A percentile compares a stretch with the other conserved stretches of the same genome.
phyloP scores from a whole-genome alignment of 768 basidiomycete species.

The Russula ochroleuca region DNA sequence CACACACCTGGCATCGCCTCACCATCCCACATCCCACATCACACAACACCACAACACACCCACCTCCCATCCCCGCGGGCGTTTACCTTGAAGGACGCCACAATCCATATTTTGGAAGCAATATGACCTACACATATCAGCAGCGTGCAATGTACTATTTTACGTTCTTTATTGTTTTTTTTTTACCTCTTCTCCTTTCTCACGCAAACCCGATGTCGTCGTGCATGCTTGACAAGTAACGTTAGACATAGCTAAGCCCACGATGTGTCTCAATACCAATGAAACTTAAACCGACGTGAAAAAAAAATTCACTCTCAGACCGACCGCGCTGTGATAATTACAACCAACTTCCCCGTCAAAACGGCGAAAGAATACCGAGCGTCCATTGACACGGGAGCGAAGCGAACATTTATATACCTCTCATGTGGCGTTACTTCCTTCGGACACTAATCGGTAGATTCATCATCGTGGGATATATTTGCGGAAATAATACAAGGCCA shows the following conservation, averaged over 20 bases:
- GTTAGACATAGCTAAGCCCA: slow-evolving; percentile 1
- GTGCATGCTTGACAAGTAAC: slow-evolving; percentile 12
- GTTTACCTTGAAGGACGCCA: slow-evolving; percentile 8
- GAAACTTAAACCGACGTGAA: slow-evolving; percentile 6
- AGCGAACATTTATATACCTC: background rate
- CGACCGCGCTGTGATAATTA: background rate
- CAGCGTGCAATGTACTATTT: slow-evolving; percentile 17
- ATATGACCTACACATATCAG: slow-evolving; percentile 13
- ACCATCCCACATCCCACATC: too few relatives aligned
- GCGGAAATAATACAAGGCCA: slow-evolving; percentile 10
- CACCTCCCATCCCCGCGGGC: background rate
- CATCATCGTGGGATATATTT: slow-evolving; percentile 9
- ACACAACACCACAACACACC: too few relatives aligned
- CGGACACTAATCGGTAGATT: slow-evolving; percentile 5
- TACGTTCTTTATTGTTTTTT: slow-evolving; percentile 5
- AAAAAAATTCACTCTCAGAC: background rate
- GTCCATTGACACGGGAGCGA: background rate
- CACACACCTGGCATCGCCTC: too few relatives aligned
- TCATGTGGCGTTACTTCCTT: background rate
- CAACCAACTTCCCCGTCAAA: background rate
- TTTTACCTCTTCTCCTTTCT: background rate
- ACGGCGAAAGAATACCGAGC: background rate
- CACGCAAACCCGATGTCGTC: slow-evolving; percentile 8
- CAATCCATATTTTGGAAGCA: slow-evolving; percentile 15
- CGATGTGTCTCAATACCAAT: background rate